Base-by-base conservation (phyloP, 768 basidiomycete species). In the Suillus subaureus region DNA sequence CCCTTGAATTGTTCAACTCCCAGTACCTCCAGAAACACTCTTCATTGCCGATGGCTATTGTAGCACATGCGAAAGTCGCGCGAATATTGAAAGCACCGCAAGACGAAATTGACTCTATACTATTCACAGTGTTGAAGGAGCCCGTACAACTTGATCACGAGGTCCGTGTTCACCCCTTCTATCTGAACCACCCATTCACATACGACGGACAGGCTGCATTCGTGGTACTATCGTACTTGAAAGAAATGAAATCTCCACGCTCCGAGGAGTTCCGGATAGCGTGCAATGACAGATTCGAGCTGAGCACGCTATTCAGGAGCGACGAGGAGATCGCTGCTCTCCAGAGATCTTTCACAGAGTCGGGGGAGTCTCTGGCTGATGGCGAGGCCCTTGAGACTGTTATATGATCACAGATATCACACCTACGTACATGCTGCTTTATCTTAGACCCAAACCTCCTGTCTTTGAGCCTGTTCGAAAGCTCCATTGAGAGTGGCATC, bases 21-120 rank as follows among this genome's bases (percentile, higher is more conserved):
- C 86, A 92, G 67, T 94, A 89, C 74, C 82, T 94, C 15, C 91
- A 96, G 72, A 80, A 72, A 18, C 84, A 90, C 66, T 78, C 87
- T 0, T 70, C 75, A 0, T 83, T 83, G 12, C 80, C 86, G 0
- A 67, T 74, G 2, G 87, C 87, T 0, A 78, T 91, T 40, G 76
- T 97, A 8, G 89, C 87, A 4, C 82, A 81, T 49, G 93, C 93
- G 7, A 82, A 83, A 71, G 92, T 82, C 1, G 78, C 83, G 16
- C 79, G 73, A 1, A 68, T 74, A 6, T 77, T 93, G 54, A 79
- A 80, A 4, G 75, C 83, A 0, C 80, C 87, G 11, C 69, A 75
- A 43, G 83, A 83, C 6, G 91, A 93, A 69, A 81, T 91, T 7
- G 92, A 93, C 69, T 79, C 79, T 6, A 70, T 84, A 4, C 55